Conservation (phyloP, 2,329 filamentous ascomycete species). For the Pseudocercospora macadamiae region DNA sequence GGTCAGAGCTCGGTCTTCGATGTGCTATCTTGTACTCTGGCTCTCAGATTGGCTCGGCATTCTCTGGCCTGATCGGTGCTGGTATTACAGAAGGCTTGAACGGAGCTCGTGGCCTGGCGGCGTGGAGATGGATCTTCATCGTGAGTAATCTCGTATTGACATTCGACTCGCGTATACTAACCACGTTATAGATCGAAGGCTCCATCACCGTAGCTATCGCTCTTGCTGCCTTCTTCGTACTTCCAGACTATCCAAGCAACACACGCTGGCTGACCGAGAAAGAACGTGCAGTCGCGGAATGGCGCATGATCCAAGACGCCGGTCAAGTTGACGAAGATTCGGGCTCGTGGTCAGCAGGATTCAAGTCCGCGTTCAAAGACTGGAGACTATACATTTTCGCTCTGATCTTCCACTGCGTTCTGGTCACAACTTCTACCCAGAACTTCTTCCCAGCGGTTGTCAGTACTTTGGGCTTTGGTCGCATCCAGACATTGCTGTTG, state of each 20-base stretch:
- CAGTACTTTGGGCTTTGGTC: constrained; percentile 43
- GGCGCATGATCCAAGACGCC: constrained; percentile 39
- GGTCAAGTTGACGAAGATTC: constrained; percentile 40
- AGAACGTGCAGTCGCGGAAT: constrained; percentile 43
- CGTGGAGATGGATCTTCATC: constrained; percentile 62
- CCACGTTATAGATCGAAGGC: constrained; percentile 6
- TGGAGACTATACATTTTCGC: constrained; percentile 5
- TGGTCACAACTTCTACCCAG: constrained; percentile 25
- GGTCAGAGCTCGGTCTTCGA: constrained; percentile 44
- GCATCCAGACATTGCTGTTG: constrained; percentile 39
- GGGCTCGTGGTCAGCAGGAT: constrained; percentile 2
- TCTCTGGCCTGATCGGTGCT: constrained; percentile 60
- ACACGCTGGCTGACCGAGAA: constrained; percentile 41
- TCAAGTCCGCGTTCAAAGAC: constrained; percentile 5
- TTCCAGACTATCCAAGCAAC: constrained; percentile 39
- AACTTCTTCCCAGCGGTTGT: constrained; percentile 43
- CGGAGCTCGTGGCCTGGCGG: constrained; percentile 56
- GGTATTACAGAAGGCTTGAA: constrained; percentile 65
- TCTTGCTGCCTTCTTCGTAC: constrained; percentile 12
- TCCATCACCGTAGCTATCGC: constrained; percentile 11
- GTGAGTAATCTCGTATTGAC: constrained; percentile 42
- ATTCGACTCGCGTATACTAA: not conserved
- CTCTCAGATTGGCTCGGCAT: constrained; percentile 61
- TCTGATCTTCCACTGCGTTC: constrained; percentile 9
- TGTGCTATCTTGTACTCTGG: constrained; percentile 41